Evolutionary conservation across 768 basidiomycete genomes (phyloP).

Genomic region (Leccinum olivaceopallidum): DNA sequence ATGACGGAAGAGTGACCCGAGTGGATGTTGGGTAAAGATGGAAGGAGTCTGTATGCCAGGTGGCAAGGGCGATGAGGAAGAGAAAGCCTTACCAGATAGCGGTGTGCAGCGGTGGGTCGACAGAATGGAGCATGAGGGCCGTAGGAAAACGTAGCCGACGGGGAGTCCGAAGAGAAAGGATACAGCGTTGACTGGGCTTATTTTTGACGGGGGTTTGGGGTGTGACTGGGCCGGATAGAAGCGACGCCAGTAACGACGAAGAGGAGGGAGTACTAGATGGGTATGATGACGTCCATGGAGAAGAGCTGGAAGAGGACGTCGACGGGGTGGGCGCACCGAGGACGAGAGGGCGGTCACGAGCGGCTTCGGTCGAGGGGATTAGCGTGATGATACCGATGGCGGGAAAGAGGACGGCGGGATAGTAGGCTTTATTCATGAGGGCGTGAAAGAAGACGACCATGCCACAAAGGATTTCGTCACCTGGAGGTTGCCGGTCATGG

Average conservation of each 20-base stretch:
- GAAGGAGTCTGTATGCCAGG: no score
- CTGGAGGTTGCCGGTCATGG: no score
- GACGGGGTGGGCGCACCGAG: slow-evolving; percentile 45
- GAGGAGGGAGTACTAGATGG: slow-evolving; percentile 46
- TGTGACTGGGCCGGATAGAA: neutral
- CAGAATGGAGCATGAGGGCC: no score
- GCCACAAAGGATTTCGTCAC: slow-evolving; percentile 34
- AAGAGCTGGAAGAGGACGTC: slow-evolving; percentile 42
- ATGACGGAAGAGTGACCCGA: no score
- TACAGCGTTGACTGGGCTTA: no score
- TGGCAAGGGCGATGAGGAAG: no score
- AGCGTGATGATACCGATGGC: slow-evolving; percentile 25
- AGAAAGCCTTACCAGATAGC: no score
- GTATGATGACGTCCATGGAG: slow-evolving; percentile 43
- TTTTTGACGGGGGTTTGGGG: slow-evolving; percentile 11
- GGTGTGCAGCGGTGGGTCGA: no score
- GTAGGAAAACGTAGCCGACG: neutral
- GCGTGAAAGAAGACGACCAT: slow-evolving; percentile 50
- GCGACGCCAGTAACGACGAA: slow-evolving; percentile 43
- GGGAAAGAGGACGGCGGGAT: slow-evolving; percentile 17
- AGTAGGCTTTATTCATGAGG: slow-evolving; percentile 16
- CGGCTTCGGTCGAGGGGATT: slow-evolving; percentile 45
- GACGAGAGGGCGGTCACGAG: slow-evolving; percentile 35
- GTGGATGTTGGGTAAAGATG: no score
- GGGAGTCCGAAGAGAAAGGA: no score